These are phyloP conservation scores for Roridomyces roridus DNA, from an alignment of 768 basidiomycete species.

Conservation along the genomic window DNA sequence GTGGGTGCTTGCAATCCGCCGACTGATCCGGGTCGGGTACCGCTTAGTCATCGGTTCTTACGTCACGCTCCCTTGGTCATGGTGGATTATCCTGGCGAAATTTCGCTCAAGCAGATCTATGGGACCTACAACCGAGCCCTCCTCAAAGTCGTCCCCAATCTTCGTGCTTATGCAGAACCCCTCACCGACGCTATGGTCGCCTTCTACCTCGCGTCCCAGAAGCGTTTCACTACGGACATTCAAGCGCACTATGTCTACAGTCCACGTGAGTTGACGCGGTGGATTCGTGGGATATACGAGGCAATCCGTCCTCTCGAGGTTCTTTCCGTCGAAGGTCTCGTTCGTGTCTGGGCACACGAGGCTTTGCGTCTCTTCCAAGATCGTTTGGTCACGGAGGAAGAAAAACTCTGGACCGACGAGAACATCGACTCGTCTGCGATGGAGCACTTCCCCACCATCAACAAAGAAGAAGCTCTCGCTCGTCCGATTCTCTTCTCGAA, in stretches of 20 bases:
- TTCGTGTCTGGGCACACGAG: conserved; percentile 98
- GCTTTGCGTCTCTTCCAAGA: conserved; percentile 97
- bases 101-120: conserved; percentile 97
- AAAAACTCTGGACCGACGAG: conserved; percentile 95
- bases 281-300: conserved; percentile 97
- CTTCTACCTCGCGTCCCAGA: conserved; percentile 94
- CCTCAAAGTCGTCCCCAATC: conserved; percentile 93
- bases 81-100: conserved; percentile 98
- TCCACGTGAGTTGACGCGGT: conserved; percentile 97
- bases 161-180: conserved; percentile 91
- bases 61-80: conserved; percentile 97
- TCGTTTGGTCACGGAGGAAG: conserved; percentile 91
- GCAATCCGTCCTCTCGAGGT: conserved; percentile 93
- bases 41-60: conserved; percentile 95
- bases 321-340: conserved; percentile 93
- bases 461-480: conserved; percentile 81
- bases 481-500: conserved; percentile 98
- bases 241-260: conserved; percentile 99
- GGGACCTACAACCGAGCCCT: conserved; percentile 96
- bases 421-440: conserved; percentile 84
- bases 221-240: conserved; percentile 92
- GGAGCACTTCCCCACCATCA: conserved; percentile 93
- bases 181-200: conserved; percentile 97
- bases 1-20: conserved; percentile 99
- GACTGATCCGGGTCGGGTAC: conserved; percentile 99